Evolutionary conservation across 1,139 yeast genomes (phyloP), one percentile per base, ranked within the genome.

Genomic region (Groenewaldozyma auringiensis): DNA sequence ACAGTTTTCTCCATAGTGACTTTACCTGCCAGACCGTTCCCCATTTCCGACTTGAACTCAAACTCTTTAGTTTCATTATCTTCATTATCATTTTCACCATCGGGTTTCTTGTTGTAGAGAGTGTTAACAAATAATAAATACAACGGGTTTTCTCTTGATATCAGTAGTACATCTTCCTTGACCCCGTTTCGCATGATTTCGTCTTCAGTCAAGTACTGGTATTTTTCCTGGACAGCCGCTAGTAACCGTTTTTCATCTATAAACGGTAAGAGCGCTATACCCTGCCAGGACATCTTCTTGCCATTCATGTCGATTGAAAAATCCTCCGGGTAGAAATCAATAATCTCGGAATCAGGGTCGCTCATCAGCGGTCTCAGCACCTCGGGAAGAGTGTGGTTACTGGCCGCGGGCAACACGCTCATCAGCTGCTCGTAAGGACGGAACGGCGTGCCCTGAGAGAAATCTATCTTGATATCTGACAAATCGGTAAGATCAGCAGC

Each of bases 331-430:
- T 89, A 89, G 57, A 88, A 89, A 59, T 89, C 96, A 53, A 86
- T 81, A 53, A 89, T 87, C 46, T 84, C 94, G 47, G 95, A 85
- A 43, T 78, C 78, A 0, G 82, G 77, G 34, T 81, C 79, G 11
- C 81, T 78, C 97, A 89, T 89, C 55, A 94, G 69, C 1, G 83
- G 81, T 48, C 94, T 75, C 65, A 92, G 86, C 2, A 86, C 79
- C 45, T 76, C 80, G 0, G 99, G 99, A 37, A 94, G 70, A 3
- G 84, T 83, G 59, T 87, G 95, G n/a, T 88, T 85, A 1, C 96
- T 86, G 1, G 95, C 96, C 1, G 97, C 96, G 0, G 99, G 98
- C 56, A 94, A 69, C 20, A 94, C 98, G 58, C 96, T 83, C 96
- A 94, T 89, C 57, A 94, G 76, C 67, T 94, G 99, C 62, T 94